Evolutionary conservation across 257 asterid species (phyloP), one percentile per base, ranked within the genome.

Genomic region (Catharanthus roseus): DNA sequence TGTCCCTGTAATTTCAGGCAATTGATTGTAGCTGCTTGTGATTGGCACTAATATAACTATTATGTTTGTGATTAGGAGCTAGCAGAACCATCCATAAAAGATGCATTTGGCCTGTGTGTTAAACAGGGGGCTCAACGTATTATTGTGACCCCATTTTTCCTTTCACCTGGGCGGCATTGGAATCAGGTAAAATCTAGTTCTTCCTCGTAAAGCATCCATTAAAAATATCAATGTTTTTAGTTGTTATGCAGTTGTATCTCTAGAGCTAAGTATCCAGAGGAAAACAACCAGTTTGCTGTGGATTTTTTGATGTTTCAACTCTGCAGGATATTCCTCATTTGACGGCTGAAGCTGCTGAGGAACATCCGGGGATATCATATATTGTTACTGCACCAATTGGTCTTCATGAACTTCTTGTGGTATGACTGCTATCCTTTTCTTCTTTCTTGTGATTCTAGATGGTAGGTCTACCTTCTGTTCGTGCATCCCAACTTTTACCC

Each of bases 131-230:
- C 97, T 29, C 49, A 33, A 8, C 92, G 97, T 55, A 86, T 95
- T 56, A 88, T 95, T 47, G 96, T 95, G 73, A 88, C 95, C 89
- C 97, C 99, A 0, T 95, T 91, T 84, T 91, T 95, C 90, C 87
- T 95, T 82, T 91, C 81, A 75, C 97, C 99, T 58, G 99, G 97
- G 23, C 87, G 97, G 51, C 99, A 95, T 65, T 95, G 97, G 99
- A 76, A 84, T 76, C 90, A 82, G 97, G 99, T 89, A 82, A 54
- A 34, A 69, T 70, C 16, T 39, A 45, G 12, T 65, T 53, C 41
- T 47, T 53, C 39, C 2, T 49, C 21, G 65, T 21, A 34, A 26
- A 21, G 4, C 28, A 16, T 33, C 31, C 42, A 19, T 67, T 24
- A 53, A 34, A 49, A 1, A 41, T n/a, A 16, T 9, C 28, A n/a